Percentiles rank a stretch among this genome's conserved stretches.
These are phyloP conservation scores for Trichoderma sp. DNA, from an alignment of 2,329 filamentous ascomycete species.

Conservation along the genomic window DNA sequence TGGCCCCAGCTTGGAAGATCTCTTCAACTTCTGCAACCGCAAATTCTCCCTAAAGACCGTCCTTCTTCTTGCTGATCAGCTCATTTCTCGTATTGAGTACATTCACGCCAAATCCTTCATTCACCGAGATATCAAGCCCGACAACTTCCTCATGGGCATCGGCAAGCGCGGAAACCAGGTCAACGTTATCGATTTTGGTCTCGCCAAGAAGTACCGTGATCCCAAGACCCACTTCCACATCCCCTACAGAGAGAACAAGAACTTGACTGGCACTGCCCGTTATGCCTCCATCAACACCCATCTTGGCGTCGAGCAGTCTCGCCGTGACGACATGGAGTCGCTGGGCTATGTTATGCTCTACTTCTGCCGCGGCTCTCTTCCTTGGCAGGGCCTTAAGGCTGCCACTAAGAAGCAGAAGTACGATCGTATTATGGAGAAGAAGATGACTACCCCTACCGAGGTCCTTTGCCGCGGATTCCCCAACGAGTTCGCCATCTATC, in stretches of 20 bases:
- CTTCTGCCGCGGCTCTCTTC: conserved; percentile 98
- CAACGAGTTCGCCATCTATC: conserved; percentile 98
- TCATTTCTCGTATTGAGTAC: conserved; percentile 99
- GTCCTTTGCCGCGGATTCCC: conserved; percentile 98
- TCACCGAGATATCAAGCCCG: conserved; percentile 99
- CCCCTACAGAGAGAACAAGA: conserved; percentile 99
- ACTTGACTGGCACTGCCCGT: conserved; percentile 96
- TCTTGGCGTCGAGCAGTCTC: conserved; percentile 96
- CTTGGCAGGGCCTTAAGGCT: conserved; percentile 98
- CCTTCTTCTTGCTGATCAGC: conserved; percentile 91
- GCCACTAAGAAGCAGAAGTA: conserved; percentile 99
- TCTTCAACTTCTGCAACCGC: conserved; percentile 99
- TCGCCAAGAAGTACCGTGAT: conserved; percentile 99
- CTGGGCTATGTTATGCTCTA: conserved; percentile 99
- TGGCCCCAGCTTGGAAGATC: conserved; percentile 90
- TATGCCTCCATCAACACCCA: conserved; percentile 99
- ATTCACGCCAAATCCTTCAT: conserved; percentile 99
- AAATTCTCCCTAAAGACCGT: conserved; percentile 99
- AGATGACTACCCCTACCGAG: conserved; percentile 99
- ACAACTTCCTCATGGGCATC: conserved; percentile 99
- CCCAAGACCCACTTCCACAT: conserved; percentile 99
- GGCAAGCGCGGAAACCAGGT: conserved; percentile 99
- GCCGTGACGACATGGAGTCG: conserved; percentile 99
- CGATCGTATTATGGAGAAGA: conserved; percentile 99
- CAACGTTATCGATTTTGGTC: conserved; percentile 98